phyloP scores from a whole-genome alignment of 768 basidiomycete genomes.

The Rhizopogon salebrosus region DNA sequence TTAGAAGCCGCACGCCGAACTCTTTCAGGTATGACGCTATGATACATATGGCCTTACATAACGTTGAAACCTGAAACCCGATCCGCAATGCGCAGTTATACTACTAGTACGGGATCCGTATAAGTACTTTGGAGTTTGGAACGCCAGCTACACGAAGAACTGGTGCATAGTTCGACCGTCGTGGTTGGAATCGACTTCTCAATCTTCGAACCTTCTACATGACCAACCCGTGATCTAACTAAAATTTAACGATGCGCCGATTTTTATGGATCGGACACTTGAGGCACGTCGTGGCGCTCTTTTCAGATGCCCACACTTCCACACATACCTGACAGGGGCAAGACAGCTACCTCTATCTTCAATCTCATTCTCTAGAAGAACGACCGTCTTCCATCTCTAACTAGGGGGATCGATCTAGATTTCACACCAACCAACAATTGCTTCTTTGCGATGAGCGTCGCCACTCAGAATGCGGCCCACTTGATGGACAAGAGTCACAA shows the following conservation, averaged over 20 bases:
- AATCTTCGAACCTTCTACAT: background rate
- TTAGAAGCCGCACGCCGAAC: too few species aligned
- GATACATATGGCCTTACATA: too few species aligned
- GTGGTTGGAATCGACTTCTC: background rate
- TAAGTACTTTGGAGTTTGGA: too few species aligned
- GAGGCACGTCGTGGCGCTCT: background rate
- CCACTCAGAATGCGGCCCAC: slow-evolving; percentile 1
- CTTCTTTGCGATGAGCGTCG: background rate
- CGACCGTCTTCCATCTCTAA: too few species aligned
- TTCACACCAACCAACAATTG: background rate
- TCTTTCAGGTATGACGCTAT: too few species aligned
- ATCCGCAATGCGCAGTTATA: too few species aligned
- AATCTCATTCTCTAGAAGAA: background rate
- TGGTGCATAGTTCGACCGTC: background rate
- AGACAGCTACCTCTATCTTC: too few species aligned
- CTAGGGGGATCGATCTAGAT: too few species aligned
- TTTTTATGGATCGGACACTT: background rate
- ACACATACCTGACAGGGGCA: too few species aligned
- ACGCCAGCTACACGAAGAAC: background rate
- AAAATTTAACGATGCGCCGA: background rate
- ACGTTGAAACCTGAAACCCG: too few species aligned
- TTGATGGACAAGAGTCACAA: slow-evolving; percentile 36
- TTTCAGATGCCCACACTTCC: background rate
- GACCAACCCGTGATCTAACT: background rate
- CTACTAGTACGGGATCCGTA: too few species aligned